A percentile compares a stretch with the other conserved stretches of the same genome.
Evolutionary conservation across 2,329 filamentous ascomycete species (phyloP).

Genomic region (Apiospora pterosperma): DNA sequence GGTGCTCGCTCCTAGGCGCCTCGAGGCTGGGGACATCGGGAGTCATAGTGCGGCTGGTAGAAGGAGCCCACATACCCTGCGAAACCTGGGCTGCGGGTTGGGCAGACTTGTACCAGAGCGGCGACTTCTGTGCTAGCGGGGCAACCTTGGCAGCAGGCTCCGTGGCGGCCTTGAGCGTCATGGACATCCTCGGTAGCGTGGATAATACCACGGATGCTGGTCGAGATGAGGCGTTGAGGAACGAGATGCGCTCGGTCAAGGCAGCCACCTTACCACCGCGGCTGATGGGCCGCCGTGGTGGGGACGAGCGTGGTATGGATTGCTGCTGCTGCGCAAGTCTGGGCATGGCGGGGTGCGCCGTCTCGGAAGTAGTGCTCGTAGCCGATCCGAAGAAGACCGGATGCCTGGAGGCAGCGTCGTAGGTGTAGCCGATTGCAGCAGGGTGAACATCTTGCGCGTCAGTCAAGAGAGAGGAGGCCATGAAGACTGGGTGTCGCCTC

Average conservation of each 20-base stretch:
- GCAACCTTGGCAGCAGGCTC: background rate
- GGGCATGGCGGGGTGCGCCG: conserved; percentile 22
- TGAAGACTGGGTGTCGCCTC: conserved; percentile 30
- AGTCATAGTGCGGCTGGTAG: background rate
- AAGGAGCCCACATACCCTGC: conserved; percentile 11
- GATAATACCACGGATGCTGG: background rate
- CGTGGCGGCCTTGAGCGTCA: background rate
- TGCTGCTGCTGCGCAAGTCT: background rate
- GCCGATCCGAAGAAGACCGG: conserved; percentile 29
- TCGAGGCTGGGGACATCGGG: background rate
- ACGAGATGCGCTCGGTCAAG: background rate
- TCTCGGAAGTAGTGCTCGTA: conserved; percentile 15
- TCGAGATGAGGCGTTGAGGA: background rate
- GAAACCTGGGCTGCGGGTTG: background rate
- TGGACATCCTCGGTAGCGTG: background rate
- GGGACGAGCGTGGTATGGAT: background rate
- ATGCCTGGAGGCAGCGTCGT: conserved; percentile 25
- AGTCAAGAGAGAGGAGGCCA: conserved; percentile 20
- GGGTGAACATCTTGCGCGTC: conserved; percentile 24
- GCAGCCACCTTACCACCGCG: background rate
- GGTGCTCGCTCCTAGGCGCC: background rate
- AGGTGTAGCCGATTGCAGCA: conserved; percentile 27
- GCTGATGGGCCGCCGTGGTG: background rate
- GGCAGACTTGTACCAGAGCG: conserved; percentile 15
- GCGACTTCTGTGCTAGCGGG: background rate